Evolutionary conservation across 1,284 basidiomycete species (phyloP).

Genomic region (Ceratobasidium sp.): DNA sequence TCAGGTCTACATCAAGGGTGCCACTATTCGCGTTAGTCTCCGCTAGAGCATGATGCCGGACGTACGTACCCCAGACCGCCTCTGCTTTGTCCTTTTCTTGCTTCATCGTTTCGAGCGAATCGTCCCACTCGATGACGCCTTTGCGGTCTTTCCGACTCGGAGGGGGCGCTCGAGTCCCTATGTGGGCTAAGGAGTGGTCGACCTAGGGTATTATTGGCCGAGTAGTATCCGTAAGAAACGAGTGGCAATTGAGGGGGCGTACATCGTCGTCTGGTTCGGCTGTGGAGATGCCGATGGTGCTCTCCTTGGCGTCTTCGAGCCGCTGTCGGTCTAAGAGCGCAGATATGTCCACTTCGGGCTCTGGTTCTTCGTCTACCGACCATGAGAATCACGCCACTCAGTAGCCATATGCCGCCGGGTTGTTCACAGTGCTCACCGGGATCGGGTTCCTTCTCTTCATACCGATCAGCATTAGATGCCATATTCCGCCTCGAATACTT

Average conservation of each 20-base stretch:
- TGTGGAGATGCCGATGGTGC: background rate
- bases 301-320: conserved; percentile 62
- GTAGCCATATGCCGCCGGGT: conserved; percentile 9
- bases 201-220: conserved; percentile 59
- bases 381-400: conserved; percentile 60
- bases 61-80: conserved; percentile 76
- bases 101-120: conserved; percentile 71
- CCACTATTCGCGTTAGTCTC: background rate
- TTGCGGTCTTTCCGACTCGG: conserved; percentile 58
- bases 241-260: background rate
- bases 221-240: conserved; percentile 17
- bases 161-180: conserved; percentile 52
- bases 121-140: conserved; percentile 77
- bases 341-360: conserved; percentile 80
- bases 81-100: conserved; percentile 79
- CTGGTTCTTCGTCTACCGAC: conserved; percentile 67
- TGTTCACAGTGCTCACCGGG: conserved; percentile 64
- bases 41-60: background rate
- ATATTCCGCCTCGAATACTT: conserved; percentile 72
- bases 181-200: conserved; percentile 68
- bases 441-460: conserved; percentile 68
- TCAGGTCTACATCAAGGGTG: conserved; percentile 67
- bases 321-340: conserved; percentile 73
- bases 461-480: conserved; percentile 77
- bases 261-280: conserved; percentile 66